Evolutionary conservation across 352 stramenopile species (phyloP).

Genomic region (Phytophthora ramorum): DNA sequence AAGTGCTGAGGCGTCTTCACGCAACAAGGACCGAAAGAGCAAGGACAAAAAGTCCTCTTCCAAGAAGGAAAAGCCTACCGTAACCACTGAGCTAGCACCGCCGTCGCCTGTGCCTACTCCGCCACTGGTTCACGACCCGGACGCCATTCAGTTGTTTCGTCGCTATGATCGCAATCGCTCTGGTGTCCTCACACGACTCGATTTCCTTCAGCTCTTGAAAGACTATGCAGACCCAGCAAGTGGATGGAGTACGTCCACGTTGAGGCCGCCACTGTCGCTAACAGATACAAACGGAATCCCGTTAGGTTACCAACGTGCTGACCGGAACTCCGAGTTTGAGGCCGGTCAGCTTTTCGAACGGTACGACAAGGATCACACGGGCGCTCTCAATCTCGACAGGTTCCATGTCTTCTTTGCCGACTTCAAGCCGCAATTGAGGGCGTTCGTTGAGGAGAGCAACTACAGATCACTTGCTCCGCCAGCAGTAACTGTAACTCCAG

Average conservation of each 20-base stretch:
- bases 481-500: constrained; percentile 3
- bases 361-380: constrained; percentile 70
- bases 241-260: constrained; percentile 7
- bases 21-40: constrained; percentile 37
- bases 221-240: constrained; percentile 62
- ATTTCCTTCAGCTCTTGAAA: constrained; percentile 75
- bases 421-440: constrained; percentile 68
- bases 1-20: constrained; percentile 10
- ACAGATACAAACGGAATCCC: constrained; percentile 72
- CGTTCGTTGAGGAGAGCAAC: constrained; percentile 71
- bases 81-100: neutral
- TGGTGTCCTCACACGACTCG: constrained; percentile 57
- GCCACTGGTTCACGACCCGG: constrained; percentile 42
- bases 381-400: constrained; percentile 64
- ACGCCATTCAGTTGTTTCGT: constrained; percentile 85
- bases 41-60: constrained; percentile 47
- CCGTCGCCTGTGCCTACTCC: neutral
- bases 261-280: constrained; percentile 58
- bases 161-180: constrained; percentile 71
- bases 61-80: constrained; percentile 15
- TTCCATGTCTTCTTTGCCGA: constrained; percentile 81
- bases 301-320: constrained; percentile 73
- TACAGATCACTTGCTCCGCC: constrained; percentile 29
- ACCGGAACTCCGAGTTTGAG: constrained; percentile 86
- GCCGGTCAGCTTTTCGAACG: constrained; percentile 85